Evolutionary conservation across 2,329 filamentous ascomycete species (phyloP).

Genomic region (Ophioceras dolichostomum): DNA sequence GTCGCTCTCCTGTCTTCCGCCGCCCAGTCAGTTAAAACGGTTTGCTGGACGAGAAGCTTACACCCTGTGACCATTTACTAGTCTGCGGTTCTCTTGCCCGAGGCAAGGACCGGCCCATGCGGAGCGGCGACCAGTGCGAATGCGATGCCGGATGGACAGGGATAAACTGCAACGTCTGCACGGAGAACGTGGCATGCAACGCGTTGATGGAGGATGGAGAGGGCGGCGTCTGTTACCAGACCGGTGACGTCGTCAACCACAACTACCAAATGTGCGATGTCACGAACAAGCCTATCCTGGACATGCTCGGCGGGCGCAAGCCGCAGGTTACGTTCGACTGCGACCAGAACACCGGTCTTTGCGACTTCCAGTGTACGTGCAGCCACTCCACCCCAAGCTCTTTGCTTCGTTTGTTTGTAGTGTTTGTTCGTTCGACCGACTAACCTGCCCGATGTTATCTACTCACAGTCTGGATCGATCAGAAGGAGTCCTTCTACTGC

Average conservation of each 20-base stretch:
- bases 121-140: slow-evolving; percentile 42
- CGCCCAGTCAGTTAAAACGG: too few species aligned
- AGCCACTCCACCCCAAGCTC: not conserved
- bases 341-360: slow-evolving; percentile 59
- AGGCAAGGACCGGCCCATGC: slow-evolving; percentile 65
- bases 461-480: slow-evolving; percentile 94
- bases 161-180: slow-evolving; percentile 97
- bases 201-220: slow-evolving; percentile 73
- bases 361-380: slow-evolving; percentile 90
- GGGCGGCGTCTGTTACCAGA: slow-evolving; percentile 82
- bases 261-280: slow-evolving; percentile 98
- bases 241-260: slow-evolving; percentile 80
- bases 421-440: not conserved
- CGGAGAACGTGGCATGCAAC: slow-evolving; percentile 70
- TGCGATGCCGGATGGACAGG: slow-evolving; percentile 92
- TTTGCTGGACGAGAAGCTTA: not conserved
- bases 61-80: slow-evolving; percentile 11
- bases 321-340: slow-evolving; percentile 95
- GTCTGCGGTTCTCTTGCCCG: slow-evolving; percentile 82
- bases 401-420: not conserved
- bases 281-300: slow-evolving; percentile 86
- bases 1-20: too few species aligned
- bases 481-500: slow-evolving; percentile 93
- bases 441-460: too few species aligned
- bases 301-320: slow-evolving; percentile 70